Conservation (phyloP, 129 eudicot species). For the Chrysanthemum lavandulifolium region DNA sequence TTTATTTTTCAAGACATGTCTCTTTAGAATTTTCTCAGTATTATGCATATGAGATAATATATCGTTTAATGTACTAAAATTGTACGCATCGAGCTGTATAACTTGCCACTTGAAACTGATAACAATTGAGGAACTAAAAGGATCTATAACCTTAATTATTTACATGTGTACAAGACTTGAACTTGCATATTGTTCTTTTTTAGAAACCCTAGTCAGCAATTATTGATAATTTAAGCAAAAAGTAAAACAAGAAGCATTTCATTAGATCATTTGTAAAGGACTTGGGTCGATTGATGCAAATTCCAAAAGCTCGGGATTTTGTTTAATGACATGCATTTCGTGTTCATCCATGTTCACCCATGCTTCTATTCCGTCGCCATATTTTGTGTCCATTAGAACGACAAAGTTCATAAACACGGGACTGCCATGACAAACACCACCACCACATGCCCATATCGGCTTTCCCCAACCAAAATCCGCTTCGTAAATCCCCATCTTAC, state of each 20-base stretch:
- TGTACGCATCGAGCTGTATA: background rate
- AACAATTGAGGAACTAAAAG: background rate
- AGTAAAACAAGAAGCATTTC: conserved; percentile 7
- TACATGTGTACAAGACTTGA: background rate
- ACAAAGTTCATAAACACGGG: conserved; percentile 52
- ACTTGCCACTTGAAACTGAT: background rate
- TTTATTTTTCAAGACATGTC: too few species aligned
- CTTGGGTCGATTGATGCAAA: conserved; percentile 57
- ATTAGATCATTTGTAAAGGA: conserved; percentile 33
- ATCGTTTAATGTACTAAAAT: too few species aligned
- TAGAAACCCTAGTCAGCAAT: too few species aligned
- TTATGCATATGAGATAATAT: too few species aligned
- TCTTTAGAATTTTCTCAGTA: too few species aligned
- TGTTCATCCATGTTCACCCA: conserved; percentile 74
- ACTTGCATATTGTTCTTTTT: background rate
- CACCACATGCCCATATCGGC: conserved; percentile 69
- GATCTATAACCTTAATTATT: conserved; percentile 1
- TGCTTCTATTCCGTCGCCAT: conserved; percentile 78
- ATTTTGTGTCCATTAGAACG: conserved; percentile 50
- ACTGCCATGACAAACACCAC: conserved; percentile 33
- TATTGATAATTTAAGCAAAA: background rate
- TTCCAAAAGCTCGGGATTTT: conserved; percentile 35
- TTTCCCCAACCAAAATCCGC: conserved; percentile 80
- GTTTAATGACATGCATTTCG: conserved; percentile 41
- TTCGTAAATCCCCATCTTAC: conserved; percentile 60